phyloP scores from a whole-genome alignment of 352 stramenopile species.

The Pythium brachiatum region DNA sequence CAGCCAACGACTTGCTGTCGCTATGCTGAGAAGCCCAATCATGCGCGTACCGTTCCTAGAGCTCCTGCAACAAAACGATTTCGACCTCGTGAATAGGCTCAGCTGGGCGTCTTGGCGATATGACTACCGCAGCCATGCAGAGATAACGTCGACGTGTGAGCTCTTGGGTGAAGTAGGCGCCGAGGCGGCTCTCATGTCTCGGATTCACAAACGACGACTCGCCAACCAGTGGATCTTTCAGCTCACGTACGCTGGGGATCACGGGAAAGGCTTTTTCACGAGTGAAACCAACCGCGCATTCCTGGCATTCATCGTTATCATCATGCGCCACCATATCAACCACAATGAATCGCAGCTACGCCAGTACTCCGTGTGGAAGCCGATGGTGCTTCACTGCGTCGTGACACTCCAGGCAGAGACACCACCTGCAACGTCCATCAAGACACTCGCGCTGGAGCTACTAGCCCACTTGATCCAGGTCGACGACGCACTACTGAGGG shows the following conservation, averaged over 20 bases:
- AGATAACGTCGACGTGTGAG: neutral
- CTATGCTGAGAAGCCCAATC: neutral
- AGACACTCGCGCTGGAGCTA: slow-evolving; percentile 4
- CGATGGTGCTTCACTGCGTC: slow-evolving; percentile 5
- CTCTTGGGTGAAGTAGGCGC: neutral
- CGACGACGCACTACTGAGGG: neutral
- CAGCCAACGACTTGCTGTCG: neutral
- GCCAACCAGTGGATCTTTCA: neutral
- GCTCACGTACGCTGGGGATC: neutral
- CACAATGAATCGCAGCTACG: neutral
- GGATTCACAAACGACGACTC: neutral
- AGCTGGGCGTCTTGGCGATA: neutral
- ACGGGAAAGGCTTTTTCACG: neutral
- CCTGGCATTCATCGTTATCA: neutral
- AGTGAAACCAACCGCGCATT: slow-evolving; percentile 5
- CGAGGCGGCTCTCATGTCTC: neutral
- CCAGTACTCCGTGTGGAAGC: neutral
- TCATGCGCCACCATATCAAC: neutral
- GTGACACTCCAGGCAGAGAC: neutral
- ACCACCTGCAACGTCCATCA: neutral
- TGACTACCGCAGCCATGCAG: neutral
- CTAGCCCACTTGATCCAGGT: slow-evolving; percentile 9
- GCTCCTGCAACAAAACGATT: neutral
- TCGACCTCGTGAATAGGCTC: neutral
- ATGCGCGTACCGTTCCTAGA: neutral